Conservation (phyloP, 768 basidiomycete species). For the Myochromella boudieri region DNA sequence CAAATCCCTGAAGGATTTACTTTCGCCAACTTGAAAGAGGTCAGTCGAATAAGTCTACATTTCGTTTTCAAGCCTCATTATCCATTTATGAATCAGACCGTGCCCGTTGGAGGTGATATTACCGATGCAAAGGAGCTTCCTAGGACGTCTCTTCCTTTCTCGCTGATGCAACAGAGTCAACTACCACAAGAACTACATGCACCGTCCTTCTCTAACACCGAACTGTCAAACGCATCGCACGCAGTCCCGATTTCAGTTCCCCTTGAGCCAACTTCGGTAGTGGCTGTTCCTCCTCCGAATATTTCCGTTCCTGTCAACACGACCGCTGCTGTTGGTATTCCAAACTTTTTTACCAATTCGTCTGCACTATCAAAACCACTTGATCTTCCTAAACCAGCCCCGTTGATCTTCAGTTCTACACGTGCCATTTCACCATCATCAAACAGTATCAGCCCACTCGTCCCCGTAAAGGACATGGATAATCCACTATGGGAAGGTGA, state of each 20-base stretch:
- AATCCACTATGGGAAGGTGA: slow-evolving; percentile 47
- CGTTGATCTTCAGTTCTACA: slow-evolving; percentile 21
- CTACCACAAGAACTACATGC: slow-evolving; percentile 15
- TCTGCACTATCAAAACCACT: slow-evolving; percentile 42
- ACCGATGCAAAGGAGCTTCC: slow-evolving; percentile 64
- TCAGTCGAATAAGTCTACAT: slow-evolving; percentile 26
- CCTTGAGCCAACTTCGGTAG: not conserved
- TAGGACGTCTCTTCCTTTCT: slow-evolving; percentile 63
- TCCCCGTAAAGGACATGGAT: slow-evolving; percentile 37
- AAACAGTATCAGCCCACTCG: not conserved
- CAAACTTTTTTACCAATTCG: slow-evolving; percentile 66
- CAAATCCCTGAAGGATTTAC: slow-evolving; percentile 63
- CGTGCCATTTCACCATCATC: slow-evolving; percentile 1
- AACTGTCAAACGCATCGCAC: not conserved
- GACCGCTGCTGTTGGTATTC: slow-evolving; percentile 31
- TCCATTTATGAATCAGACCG: slow-evolving; percentile 24
- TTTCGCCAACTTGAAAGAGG: slow-evolving; percentile 66
- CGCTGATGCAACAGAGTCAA: slow-evolving; percentile 48
- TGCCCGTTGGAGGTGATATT: slow-evolving; percentile 37
- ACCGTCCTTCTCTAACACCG: not conserved
- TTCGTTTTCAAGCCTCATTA: not conserved
- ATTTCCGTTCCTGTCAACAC: not conserved
- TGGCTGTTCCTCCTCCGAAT: not conserved
- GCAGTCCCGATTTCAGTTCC: not conserved
- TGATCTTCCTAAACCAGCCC: slow-evolving; percentile 24